Evolutionary conservation across 2,329 filamentous ascomycete genomes (phyloP).

Genomic region (Ophidiomyces ophidiicola): DNA sequence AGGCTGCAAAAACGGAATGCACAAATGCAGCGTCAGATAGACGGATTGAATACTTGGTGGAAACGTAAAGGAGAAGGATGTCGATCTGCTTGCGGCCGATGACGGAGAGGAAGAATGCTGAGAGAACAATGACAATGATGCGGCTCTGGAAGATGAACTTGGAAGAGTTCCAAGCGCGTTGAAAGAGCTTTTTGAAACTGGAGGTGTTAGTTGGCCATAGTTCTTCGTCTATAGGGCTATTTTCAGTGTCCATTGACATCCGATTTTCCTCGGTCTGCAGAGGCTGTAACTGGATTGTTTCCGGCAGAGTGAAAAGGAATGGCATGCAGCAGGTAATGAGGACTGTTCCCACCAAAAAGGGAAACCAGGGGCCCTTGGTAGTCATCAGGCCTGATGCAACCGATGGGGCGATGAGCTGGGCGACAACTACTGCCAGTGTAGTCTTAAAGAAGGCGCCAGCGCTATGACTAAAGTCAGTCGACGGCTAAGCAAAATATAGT

Average conservation of each 20-base stretch:
- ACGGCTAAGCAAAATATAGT: background rate
- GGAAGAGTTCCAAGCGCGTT: conserved; percentile 8
- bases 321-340: conserved; percentile 26
- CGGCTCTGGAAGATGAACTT: conserved; percentile 27
- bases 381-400: conserved; percentile 32
- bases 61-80: conserved; percentile 42
- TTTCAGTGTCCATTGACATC: background rate
- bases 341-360: conserved; percentile 27
- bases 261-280: conserved; percentile 2
- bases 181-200: conserved; percentile 3
- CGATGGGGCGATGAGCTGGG: conserved; percentile 30
- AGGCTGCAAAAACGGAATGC: conserved; percentile 36
- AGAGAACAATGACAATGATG: conserved; percentile 33
- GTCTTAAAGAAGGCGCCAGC: conserved; percentile 33
- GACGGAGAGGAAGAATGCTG: conserved; percentile 39
- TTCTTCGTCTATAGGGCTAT: background rate
- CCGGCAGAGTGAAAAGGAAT: conserved; percentile 27
- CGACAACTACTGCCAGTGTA: conserved; percentile 29
- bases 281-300: conserved; percentile 25
- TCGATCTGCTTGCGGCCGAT: conserved; percentile 37
- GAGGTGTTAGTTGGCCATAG: background rate
- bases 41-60: conserved; percentile 39
- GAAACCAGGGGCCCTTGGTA: conserved; percentile 29
- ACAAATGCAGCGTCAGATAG: conserved; percentile 35
- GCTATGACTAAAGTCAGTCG: conserved; percentile 17